Base-by-base conservation (phyloP, 2,329 filamentous ascomycete species). In the Colletotrichum falcatum region DNA sequence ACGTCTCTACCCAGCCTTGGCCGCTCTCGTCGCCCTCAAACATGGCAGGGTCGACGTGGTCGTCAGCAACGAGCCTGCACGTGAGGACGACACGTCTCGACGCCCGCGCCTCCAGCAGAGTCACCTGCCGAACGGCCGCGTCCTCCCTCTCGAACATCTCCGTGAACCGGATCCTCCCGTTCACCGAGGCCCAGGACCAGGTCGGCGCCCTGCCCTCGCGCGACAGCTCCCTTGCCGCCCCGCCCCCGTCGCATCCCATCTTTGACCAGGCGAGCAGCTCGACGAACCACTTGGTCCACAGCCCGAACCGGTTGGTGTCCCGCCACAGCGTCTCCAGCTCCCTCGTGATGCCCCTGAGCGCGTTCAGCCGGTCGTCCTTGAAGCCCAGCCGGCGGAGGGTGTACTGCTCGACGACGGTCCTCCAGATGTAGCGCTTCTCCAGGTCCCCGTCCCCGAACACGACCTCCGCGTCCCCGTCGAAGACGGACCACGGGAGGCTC, bases 151-250 rank as follows among this genome's bases (percentile, higher is more conserved):
- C n/a, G 18, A 70, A 46, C n/a, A 1, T 20, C 16, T 60, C 49
- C 39, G 30, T 70, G 42, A 60, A 70, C 28, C 2, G 33, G 26
- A 71, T 30, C 4, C 26, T 23, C 44, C 53, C 42, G 18, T 65
- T 37, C 28, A 71, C 26, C 48, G 69, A 71, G 6, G 59, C 69
- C 69, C 69, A 71, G 1, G 69, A 71, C 69, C 69, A 71, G 26
- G 46, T 70, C 11, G 69, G 69, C 26, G 69, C 69, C 5, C 54
- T 61, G 2, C 1, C 35, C 11, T 26, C 28, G 12, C 12, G 51
- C 30, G 12, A 7, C 12, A 6, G 16, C 33, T 54, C 65, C 18
- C 9, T 20, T 9, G 6, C 11, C 33, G 48, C 65, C 9, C 11
- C 23, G 9, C 39, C 48, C 3, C 7, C 18, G 6, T 54, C 48